Evolutionary conservation across 1,139 yeast species (phyloP).

Genomic region (Lodderomyces oxycetoniae): DNA sequence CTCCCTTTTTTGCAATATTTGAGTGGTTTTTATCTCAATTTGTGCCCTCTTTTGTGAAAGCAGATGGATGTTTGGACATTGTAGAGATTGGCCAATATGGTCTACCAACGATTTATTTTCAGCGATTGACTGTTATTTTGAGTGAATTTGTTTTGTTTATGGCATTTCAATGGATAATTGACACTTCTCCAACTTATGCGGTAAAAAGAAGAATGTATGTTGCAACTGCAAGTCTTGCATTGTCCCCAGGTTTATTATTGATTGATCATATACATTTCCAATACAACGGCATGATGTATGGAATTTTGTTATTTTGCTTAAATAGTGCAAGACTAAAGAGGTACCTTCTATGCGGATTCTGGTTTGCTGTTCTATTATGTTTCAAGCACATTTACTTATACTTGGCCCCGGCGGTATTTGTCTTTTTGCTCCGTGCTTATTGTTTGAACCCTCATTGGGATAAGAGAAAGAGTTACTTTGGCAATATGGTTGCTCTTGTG

Average conservation of each 20-base stretch:
- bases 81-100: constrained; percentile 66
- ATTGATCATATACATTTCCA: constrained; percentile 94
- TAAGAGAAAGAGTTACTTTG: constrained; percentile 15
- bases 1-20: constrained; percentile 95
- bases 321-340: constrained; percentile 61
- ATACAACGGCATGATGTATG: constrained; percentile 90
- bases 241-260: constrained; percentile 84
- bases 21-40: constrained; percentile 74
- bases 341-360: constrained; percentile 61
- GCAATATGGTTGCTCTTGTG: constrained; percentile 31
- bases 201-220: constrained; percentile 53
- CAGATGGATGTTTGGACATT: constrained; percentile 78
- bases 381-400: constrained; percentile 92
- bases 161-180: constrained; percentile 68
- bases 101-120: constrained; percentile 74
- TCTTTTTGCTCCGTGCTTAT: constrained; percentile 68
- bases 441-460: constrained; percentile 47
- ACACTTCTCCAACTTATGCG: constrained; percentile 39
- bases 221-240: constrained; percentile 73
- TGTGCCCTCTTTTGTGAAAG: constrained; percentile 58
- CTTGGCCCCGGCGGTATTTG: constrained; percentile 91
- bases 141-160: constrained; percentile 71
- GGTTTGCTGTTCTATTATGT: constrained; percentile 76
- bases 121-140: constrained; percentile 70
- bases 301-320: constrained; percentile 69